Base-by-base conservation (phyloP, 305 asterid genomes). In the Ajuga reptans region DNA sequence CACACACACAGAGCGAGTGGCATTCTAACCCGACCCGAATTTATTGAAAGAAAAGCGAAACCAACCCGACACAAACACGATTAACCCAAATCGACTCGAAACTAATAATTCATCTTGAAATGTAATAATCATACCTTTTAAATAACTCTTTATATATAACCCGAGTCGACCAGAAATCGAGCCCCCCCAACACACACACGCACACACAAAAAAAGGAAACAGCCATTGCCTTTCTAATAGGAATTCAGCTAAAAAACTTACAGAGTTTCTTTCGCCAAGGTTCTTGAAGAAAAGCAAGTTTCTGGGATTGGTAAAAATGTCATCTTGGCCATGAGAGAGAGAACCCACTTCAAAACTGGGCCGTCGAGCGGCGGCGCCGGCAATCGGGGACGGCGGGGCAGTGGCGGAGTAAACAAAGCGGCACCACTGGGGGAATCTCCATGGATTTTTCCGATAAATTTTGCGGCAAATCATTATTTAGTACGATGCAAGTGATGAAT, bases 381-480 rank as follows among this genome's bases (percentile, higher is more conserved):
- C 41, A 31, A 5, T 63, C 61, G 55, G 45, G 9, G 82, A 54
- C 51, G 79, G 71, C 37, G 74, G 79, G 53, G 62, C 68, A 27
- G 73, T 31, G 74, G 82, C 73, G 68, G 82, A 78, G 81, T 5
- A 68, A 42, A 75, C 69, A 75, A 77, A 75, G 52, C 84, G 81
- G 76, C 83, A 58, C 78, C 80, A 84, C 62, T 74, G 84, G 72
- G 62, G 36, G 77, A 75, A 78, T 39, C 76, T 65, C 79, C 81
- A 52, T 27, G 64, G 77, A 65, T 64, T 77, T 57, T 66, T 78
- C 72, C 59, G 88, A 61, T 42, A 52, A 67, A 88, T 45, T 72
- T 72, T 79, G 72, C 91, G 84, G 84, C 63, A 73, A 75, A 85
- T 72, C 97, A 90, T 90, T 64, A 31, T 68, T 1, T 29, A 36